Evolutionary conservation across 352 stramenopile genomes (phyloP).

Genomic region (Globisporangium canariense): DNA sequence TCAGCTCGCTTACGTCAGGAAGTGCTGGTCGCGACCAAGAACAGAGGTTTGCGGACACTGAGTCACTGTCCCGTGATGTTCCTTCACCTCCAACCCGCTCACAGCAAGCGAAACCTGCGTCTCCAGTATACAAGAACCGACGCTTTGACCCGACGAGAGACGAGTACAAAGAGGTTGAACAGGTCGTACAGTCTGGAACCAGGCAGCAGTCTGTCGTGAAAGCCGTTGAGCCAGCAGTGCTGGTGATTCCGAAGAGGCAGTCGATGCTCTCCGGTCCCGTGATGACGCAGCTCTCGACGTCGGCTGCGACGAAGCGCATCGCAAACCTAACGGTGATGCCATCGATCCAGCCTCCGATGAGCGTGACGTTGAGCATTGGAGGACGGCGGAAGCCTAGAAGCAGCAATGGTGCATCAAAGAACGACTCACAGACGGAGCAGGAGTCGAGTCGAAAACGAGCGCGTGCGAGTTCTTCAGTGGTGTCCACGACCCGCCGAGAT

Average conservation of each 20-base stretch:
- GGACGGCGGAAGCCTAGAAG: neutral
- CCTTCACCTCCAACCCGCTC: neutral
- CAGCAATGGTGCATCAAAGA: neutral
- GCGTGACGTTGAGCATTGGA: constrained; percentile 8
- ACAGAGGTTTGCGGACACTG: neutral
- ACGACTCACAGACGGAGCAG: neutral
- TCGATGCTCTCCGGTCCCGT: neutral
- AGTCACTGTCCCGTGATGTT: neutral
- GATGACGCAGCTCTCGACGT: neutral
- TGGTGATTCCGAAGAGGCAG: constrained; percentile 1
- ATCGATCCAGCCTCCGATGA: constrained; percentile 8
- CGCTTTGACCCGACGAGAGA: neutral
- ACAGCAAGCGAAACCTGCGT: neutral
- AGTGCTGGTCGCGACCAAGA: neutral
- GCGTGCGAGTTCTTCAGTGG: neutral
- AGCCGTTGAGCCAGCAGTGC: neutral
- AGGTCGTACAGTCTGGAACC: neutral
- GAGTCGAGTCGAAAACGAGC: neutral
- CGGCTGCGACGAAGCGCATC: neutral
- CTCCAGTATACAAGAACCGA: neutral
- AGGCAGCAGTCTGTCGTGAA: neutral
- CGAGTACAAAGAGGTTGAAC: neutral
- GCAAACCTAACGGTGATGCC: constrained; percentile 1
- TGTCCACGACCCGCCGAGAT: neutral
- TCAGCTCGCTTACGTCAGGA: neutral